Conservation (phyloP, 345 rosid genomes). For the Isatis tinctoria region DNA sequence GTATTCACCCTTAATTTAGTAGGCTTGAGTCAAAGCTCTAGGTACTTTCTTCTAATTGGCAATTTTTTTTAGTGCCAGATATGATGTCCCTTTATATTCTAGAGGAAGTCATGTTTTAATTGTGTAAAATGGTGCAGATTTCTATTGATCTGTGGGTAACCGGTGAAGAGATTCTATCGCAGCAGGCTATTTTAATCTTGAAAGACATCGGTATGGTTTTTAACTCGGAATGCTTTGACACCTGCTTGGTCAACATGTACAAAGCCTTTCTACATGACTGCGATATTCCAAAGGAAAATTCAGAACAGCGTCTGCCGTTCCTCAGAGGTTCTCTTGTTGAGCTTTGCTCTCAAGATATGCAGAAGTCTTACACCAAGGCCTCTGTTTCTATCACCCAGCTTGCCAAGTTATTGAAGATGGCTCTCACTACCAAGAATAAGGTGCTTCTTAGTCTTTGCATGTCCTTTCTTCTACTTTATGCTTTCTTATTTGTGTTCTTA, state of each 20-base stretch:
- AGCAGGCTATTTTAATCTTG: slow-evolving; percentile 52
- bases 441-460: slow-evolving; percentile 29
- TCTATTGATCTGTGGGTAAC: slow-evolving; percentile 80
- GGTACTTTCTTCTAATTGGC: too few species aligned
- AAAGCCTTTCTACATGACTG: slow-evolving; percentile 64
- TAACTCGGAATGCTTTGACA: slow-evolving; percentile 53
- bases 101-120: neutral
- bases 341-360: slow-evolving; percentile 79
- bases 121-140: slow-evolving; percentile 42
- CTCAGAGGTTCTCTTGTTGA: slow-evolving; percentile 65
- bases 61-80: too few species aligned
- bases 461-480: neutral
- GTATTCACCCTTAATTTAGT: neutral
- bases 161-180: slow-evolving; percentile 50
- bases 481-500: slow-evolving; percentile 18
- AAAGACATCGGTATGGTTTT: slow-evolving; percentile 55
- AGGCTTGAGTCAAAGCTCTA: neutral
- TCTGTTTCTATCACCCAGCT: slow-evolving; percentile 57
- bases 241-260: slow-evolving; percentile 59
- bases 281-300: slow-evolving; percentile 49
- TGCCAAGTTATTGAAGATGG: slow-evolving; percentile 63
- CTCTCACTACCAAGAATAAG: slow-evolving; percentile 69
- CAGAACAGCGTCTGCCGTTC: slow-evolving; percentile 41
- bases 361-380: slow-evolving; percentile 62
- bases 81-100: neutral